Base-by-base conservation (phyloP, 2,329 filamentous ascomycete genomes). In the Colletotrichum aenigma region DNA sequence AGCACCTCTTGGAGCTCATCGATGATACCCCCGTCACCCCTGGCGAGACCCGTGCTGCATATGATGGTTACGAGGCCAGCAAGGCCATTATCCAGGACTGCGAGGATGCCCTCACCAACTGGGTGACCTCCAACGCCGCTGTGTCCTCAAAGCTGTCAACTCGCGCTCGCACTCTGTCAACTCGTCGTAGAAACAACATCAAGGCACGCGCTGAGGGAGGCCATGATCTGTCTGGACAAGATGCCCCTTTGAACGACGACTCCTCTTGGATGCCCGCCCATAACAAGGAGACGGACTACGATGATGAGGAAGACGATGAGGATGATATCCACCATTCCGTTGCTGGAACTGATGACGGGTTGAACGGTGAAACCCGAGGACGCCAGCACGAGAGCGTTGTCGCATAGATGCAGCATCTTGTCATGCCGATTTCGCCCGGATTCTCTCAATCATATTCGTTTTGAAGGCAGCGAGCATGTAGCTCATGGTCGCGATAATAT, bases 61-160 rank as follows among this genome's bases (percentile, higher is more conserved):
- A 99, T 83, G 97, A 99, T 82, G 97, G 97, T 77, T 99, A 99
- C 84, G 97, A 99, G 85, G 96, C 96, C 77, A 98, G 95, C 91
- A 98, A 98, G 88, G 96, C 94, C 78, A 98, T 99, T 86, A 98
- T 99, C 82, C 97, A 99, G 88, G 97, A 99, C 86, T 99, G 97
- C 85, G 97, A 99, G 87, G 96, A 98, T 83, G 92, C 97, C 3
- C 93, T 99, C 76, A 98, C 96, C 84, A 98, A 98, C 89, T 99
- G 97, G 97, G 96, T 98, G 52, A 91, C 93, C 74, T 93, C 95
- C 81, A 97, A 97, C 82, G 96, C 97, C 7, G 93, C 95, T 61
- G 96, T 99, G 79, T 94, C 91, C 72, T 93, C 96, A 78, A 96
- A 95, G 84, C 92, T 99, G 65, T 98, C 95, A 6, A 94, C 93